These are phyloP conservation scores for Immersiella caudata DNA, from an alignment of 495 filamentous ascomycete species.

Conservation along the genomic window DNA sequence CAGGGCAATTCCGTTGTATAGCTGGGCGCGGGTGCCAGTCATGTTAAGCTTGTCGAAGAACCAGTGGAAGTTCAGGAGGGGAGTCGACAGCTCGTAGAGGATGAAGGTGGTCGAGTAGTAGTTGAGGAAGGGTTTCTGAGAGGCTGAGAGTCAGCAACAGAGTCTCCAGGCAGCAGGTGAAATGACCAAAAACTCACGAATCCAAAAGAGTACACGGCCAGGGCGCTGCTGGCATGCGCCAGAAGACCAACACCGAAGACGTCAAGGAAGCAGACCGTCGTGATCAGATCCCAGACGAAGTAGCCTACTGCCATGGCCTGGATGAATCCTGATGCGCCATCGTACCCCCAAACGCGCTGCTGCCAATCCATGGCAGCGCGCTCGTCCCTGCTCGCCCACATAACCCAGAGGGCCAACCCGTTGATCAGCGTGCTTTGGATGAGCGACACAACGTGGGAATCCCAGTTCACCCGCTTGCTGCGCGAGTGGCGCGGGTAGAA, in stretches of 20 bases:
- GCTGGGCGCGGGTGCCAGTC: conserved; percentile 78
- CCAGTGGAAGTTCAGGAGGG: conserved; percentile 98
- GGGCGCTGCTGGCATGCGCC: conserved; percentile 83
- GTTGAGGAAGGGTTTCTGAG: conserved; percentile 87
- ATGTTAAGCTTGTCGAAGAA: conserved; percentile 97
- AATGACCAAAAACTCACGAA: conserved; percentile 67
- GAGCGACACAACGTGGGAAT: conserved; percentile 94
- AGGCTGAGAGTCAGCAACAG: neutral
- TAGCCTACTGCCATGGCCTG: conserved; percentile 89
- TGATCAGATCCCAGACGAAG: conserved; percentile 87
- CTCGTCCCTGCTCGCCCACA: conserved; percentile 71
- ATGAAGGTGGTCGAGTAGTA: conserved; percentile 91
- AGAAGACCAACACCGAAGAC: conserved; percentile 89
- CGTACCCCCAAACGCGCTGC: conserved; percentile 90
- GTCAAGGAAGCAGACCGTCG: conserved; percentile 69
- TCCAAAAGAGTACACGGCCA: conserved; percentile 85
- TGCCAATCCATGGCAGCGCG: conserved; percentile 68
- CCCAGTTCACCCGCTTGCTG: conserved; percentile 86
- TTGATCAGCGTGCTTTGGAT: conserved; percentile 83
- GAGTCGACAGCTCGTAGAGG: conserved; percentile 94
- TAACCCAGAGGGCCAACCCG: conserved; percentile 76
- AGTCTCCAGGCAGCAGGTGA: neutral
- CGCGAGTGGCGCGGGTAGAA: conserved; percentile 68
- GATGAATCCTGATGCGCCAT: conserved; percentile 76
- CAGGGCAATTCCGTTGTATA: conserved; percentile 82